These are phyloP conservation scores for Croton setiger DNA, from an alignment of 441 rosid genomes.

Conservation along the genomic window DNA sequence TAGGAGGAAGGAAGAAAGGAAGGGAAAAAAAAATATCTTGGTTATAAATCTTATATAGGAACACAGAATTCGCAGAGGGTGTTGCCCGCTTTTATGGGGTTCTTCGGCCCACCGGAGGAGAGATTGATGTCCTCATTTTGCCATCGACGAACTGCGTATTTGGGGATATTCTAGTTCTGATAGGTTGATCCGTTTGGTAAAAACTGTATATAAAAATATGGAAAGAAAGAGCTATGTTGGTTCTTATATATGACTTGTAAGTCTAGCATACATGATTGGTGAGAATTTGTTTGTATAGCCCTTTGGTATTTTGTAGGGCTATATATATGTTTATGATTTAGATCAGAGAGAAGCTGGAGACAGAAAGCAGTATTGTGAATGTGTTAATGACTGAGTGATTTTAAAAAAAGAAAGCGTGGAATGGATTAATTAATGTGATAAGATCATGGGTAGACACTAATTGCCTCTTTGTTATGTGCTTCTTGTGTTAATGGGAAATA, in stretches of 20 bases:
- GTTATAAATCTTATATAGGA: constrained; percentile 21
- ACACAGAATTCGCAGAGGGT: constrained; percentile 27
- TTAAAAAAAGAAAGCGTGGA: constrained; percentile 2
- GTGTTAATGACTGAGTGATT: constrained; percentile 22
- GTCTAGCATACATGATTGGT: constrained; percentile 22
- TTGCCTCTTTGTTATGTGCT: constrained; percentile 6
- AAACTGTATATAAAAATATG: constrained; percentile 35
- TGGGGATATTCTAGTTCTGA: constrained; percentile 24
- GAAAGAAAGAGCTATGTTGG: constrained; percentile 16
- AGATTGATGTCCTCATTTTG: constrained; percentile 27
- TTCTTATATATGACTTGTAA: constrained; percentile 17
- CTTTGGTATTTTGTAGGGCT: constrained; percentile 25
- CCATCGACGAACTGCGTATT: constrained; percentile 22
- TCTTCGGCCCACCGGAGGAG: constrained; percentile 24
- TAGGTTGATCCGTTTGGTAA: constrained; percentile 27
- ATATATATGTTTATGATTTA: constrained; percentile 12
- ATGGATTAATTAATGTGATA: background rate
- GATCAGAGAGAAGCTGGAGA: background rate
- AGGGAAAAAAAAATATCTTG: constrained; percentile 8
- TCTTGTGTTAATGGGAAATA: constrained; percentile 16
- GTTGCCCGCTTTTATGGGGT: constrained; percentile 12
- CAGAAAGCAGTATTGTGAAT: constrained; percentile 13
- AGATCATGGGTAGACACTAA: constrained; percentile 14
- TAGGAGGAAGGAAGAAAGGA: constrained; percentile 21
- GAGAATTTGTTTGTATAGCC: constrained; percentile 30